Evolutionary conservation across 2,329 filamentous ascomycete species (phyloP).

Genomic region (Cephalotrichum gorgonifer): DNA sequence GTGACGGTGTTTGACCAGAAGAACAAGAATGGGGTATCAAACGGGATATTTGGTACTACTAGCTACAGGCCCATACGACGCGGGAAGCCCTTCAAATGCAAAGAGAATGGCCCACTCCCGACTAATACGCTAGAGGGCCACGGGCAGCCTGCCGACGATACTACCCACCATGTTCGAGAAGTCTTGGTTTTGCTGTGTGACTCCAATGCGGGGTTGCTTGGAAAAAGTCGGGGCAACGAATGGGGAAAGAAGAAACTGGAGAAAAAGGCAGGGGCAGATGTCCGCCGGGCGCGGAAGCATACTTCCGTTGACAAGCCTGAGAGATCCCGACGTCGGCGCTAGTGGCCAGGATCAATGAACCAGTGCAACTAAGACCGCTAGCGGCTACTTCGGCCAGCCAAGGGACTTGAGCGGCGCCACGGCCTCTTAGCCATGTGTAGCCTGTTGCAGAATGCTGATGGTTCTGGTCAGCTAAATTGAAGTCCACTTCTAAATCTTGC

Average conservation of each 20-base stretch:
- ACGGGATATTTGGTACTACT: slow-evolving; percentile 14
- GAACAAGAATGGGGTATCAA: not conserved
- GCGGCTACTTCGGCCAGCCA: not conserved
- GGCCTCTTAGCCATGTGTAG: not conserved
- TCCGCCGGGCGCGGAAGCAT: not conserved
- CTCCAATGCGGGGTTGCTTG: not conserved
- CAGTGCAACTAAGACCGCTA: not conserved
- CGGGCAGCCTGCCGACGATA: not conserved
- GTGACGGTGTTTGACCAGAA: not conserved
- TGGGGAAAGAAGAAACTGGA: not conserved
- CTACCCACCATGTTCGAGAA: not conserved
- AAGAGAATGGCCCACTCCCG: not conserved
- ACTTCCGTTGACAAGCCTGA: not conserved
- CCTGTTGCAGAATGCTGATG: not conserved
- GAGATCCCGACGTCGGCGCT: not conserved
- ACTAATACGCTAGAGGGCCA: no score
- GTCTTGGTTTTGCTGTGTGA: not conserved
- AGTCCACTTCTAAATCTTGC: not conserved
- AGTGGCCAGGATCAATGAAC: not conserved
- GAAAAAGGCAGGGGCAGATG: not conserved
- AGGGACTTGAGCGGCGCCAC: not conserved
- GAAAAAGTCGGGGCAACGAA: no score
- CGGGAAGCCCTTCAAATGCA: not conserved
- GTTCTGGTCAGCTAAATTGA: not conserved
- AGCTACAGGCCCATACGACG: no score